Evolutionary conservation across 495 filamentous ascomycete species (phyloP).

Genomic region (Aspergillus coremiiformis): DNA sequence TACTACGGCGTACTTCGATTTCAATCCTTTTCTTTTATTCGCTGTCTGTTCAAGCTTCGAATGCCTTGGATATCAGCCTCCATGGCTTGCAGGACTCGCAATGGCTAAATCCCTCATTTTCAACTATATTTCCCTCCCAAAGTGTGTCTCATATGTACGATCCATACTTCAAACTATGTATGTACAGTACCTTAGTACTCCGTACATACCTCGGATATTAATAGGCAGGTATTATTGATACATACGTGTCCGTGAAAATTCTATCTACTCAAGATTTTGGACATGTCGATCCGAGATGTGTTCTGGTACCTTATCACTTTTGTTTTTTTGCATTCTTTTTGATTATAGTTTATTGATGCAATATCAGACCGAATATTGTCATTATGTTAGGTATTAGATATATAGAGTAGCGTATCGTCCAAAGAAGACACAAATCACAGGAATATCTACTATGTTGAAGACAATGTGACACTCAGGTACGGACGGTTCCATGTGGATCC

Average conservation of each 20-base stretch:
- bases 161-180: not conserved
- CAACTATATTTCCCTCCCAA: not conserved
- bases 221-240: not conserved
- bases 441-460: too few relatives aligned
- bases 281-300: not conserved
- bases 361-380: not conserved
- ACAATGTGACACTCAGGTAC: too few relatives aligned
- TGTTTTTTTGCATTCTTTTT: not conserved
- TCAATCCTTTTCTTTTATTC: not conserved
- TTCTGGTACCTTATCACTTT: not conserved
- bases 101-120: not conserved
- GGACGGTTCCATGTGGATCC: conserved; percentile 1
- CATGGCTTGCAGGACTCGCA: not conserved
- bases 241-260: not conserved
- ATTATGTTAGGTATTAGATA: not conserved
- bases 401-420: not conserved
- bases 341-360: not conserved
- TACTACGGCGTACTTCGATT: too few relatives aligned
- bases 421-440: not conserved
- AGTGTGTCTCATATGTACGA: not conserved
- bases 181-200: too few relatives aligned
- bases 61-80: not conserved
- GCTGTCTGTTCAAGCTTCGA: not conserved
- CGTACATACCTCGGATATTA: not conserved
- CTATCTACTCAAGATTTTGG: not conserved